Conservation (phyloP, 768 basidiomycete genomes). For the Tylopilus rubrobrunneus region DNA sequence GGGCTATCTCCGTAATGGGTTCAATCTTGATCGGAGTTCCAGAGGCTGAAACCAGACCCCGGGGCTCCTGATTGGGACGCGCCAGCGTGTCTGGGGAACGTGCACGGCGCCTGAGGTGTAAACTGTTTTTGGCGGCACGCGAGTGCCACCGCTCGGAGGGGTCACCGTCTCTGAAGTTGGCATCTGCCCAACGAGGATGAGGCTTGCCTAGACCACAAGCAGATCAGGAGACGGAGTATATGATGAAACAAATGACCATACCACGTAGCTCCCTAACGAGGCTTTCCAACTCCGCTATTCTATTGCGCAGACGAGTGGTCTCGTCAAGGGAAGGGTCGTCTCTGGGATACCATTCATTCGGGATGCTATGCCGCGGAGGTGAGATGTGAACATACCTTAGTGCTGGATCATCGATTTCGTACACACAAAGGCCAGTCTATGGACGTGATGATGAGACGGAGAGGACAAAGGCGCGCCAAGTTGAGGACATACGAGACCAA, state of each 20-base stretch:
- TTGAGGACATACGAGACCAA: constrained; percentile 62
- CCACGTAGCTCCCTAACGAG: constrained; percentile 86
- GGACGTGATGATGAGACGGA: constrained; percentile 4
- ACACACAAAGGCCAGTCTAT: constrained; percentile 90
- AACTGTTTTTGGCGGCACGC: constrained; percentile 65
- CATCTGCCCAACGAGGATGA: constrained; percentile 83
- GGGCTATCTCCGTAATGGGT: constrained; percentile 44
- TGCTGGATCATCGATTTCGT: constrained; percentile 89
- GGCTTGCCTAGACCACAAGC: constrained; percentile 59
- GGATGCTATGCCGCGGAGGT: neutral
- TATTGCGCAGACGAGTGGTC: constrained; percentile 75
- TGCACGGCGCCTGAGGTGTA: constrained; percentile 40
- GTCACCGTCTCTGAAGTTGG: constrained; percentile 74
- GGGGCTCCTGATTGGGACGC: constrained; percentile 34
- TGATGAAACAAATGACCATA: constrained; percentile 29
- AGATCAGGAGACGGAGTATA: constrained; percentile 8
- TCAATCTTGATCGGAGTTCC: constrained; percentile 70
- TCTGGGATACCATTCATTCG: constrained; percentile 35
- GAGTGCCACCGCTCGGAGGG: constrained; percentile 86
- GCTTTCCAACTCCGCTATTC: constrained; percentile 91
- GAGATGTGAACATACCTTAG: constrained; percentile 46
- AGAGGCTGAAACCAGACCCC: constrained; percentile 40
- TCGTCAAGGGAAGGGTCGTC: constrained; percentile 89
- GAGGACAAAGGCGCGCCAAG: neutral
- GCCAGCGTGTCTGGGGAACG: constrained; percentile 35